Conservation (phyloP, 2,329 filamentous ascomycete species). For the Penicillium sp. region DNA sequence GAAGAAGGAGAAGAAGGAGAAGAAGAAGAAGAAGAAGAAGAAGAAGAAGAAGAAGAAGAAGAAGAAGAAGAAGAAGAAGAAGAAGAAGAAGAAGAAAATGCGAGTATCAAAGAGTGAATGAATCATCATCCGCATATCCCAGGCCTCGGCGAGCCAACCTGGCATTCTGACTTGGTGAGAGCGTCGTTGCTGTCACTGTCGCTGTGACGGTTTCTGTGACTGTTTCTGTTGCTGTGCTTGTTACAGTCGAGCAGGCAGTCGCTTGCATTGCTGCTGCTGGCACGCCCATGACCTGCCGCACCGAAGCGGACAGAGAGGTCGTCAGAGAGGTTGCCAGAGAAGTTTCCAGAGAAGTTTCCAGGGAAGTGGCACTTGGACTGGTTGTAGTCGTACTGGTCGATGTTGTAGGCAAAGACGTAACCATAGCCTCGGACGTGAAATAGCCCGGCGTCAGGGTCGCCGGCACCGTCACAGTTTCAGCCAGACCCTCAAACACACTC, state of each 20-base stretch:
- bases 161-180: not conserved
- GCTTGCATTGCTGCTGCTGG: not conserved
- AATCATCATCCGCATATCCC: not conserved
- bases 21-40: too few relatives aligned
- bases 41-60: too few relatives aligned
- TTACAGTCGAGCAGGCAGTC: not conserved
- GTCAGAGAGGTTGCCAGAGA: not conserved
- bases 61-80: not conserved
- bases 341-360: not conserved
- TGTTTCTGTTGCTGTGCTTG: not conserved
- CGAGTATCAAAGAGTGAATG: not conserved
- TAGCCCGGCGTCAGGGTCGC: not conserved
- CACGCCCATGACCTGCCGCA: not conserved
- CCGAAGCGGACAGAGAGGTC: not conserved
- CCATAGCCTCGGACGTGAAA: not conserved
- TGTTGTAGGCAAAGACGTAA: not conserved
- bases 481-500: not conserved
- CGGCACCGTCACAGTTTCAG: constrained; percentile 1
- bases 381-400: not conserved
- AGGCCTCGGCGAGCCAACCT: not conserved
- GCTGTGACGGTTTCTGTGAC: not conserved
- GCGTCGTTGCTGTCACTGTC: not conserved
- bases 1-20: too few relatives aligned
- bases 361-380: not conserved
- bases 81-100: too few relatives aligned